A percentile compares a stretch with the other conserved stretches of the same genome.
These are phyloP conservation scores for Macadamia integrifolia DNA, from an alignment of 164 flowering plant species.

Conservation along the genomic window DNA sequence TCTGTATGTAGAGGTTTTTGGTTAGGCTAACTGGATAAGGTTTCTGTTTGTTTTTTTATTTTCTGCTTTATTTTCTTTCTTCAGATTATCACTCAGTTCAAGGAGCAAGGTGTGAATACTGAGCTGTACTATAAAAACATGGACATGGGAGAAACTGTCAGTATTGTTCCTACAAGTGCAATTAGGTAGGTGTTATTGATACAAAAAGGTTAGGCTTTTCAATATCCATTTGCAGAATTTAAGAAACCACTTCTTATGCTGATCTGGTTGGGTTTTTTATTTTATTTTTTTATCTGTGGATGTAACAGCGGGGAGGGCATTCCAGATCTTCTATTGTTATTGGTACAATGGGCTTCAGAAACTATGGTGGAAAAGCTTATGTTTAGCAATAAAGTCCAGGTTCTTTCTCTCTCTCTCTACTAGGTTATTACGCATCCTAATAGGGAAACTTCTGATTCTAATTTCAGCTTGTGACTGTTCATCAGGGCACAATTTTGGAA, in stretches of 20 bases:
- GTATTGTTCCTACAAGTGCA: constrained; percentile 97
- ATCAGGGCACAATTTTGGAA: constrained; percentile 96
- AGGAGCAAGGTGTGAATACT: constrained; percentile 90
- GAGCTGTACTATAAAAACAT: constrained; percentile 86
- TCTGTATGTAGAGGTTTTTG: not conserved
- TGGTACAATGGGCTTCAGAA: constrained; percentile 89
- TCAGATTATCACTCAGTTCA: constrained; percentile 74
- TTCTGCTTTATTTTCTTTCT: not conserved
- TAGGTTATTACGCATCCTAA: not conserved
- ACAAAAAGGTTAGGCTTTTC: too few relatives aligned
- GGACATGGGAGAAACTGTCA: constrained; percentile 86
- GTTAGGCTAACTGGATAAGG: not conserved
- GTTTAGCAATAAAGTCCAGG: constrained; percentile 77
- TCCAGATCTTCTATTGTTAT: constrained; percentile 75
- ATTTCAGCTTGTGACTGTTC: constrained; percentile 9
- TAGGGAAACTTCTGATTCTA: not conserved
- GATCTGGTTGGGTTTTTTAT: not conserved
- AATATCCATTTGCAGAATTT: too few relatives aligned
- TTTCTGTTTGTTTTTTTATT: constrained; percentile 1
- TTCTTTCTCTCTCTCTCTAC: constrained; percentile 10
- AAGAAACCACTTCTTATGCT: not conserved
- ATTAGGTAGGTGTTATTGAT: constrained; percentile 41
- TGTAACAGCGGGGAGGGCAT: constrained; percentile 88
- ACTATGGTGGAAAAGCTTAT: constrained; percentile 93
- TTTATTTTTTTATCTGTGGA: not conserved